phyloP scores from a whole-genome alignment of 352 stramenopile species.

The Phytophthora chlamydospora region DNA sequence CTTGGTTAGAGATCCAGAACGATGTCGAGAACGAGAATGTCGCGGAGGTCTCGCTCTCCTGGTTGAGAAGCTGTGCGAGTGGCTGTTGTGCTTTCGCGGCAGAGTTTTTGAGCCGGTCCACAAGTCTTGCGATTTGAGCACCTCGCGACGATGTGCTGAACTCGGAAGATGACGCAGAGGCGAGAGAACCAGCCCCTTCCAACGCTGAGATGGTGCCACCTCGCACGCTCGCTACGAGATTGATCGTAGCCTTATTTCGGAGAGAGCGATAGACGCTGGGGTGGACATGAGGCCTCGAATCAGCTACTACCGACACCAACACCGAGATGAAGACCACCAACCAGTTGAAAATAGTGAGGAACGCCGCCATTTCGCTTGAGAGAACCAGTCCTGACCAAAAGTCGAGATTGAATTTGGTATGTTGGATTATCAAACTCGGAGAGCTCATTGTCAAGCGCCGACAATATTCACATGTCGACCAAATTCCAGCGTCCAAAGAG shows the following conservation, averaged over 20 bases:
- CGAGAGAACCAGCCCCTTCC: constrained; percentile 7
- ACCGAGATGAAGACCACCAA: not conserved
- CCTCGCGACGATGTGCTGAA: constrained; percentile 16
- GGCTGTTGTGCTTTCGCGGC: constrained; percentile 15
- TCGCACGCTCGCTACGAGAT: constrained; percentile 43
- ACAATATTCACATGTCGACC: too few species aligned
- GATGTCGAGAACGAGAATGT: constrained; percentile 21
- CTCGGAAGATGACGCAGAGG: not conserved
- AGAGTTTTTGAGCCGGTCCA: constrained; percentile 21
- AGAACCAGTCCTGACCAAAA: too few species aligned
- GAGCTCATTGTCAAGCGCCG: too few species aligned
- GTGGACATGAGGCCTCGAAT: constrained; percentile 20
- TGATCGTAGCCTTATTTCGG: constrained; percentile 25
- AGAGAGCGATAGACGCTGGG: constrained; percentile 31
- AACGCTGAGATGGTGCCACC: constrained; percentile 17
- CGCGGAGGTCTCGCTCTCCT: constrained; percentile 10
- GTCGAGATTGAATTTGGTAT: too few species aligned
- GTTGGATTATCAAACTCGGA: too few species aligned
- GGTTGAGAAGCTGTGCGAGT: constrained; percentile 18
- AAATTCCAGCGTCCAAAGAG: too few species aligned
- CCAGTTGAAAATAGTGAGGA: constrained; percentile 1
- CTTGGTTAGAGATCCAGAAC: constrained; percentile 48
- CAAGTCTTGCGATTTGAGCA: constrained; percentile 29
- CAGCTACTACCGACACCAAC: not conserved
- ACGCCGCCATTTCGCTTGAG: not conserved